Evolutionary conservation across 2,329 filamentous ascomycete genomes (phyloP), one percentile per base, ranked within the genome.

Genomic region (Cercospora sojina): DNA sequence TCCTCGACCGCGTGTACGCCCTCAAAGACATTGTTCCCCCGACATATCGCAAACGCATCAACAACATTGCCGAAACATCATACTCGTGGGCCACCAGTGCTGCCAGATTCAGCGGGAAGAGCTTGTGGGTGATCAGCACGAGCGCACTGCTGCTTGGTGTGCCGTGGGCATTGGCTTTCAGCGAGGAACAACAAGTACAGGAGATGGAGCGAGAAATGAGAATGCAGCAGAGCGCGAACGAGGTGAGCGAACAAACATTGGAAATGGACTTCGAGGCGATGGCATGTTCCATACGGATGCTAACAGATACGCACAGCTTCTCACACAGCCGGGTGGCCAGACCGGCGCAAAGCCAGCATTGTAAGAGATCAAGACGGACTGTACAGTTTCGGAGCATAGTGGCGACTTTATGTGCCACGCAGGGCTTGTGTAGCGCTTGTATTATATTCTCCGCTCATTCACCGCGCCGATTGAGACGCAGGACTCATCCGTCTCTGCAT

Each of bases 161-260:
- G 60, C 95, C 95, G 64, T 98, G 93, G 85, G 93, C 93, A 66
- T 84, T 99, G 73, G 94, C 93, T 66, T 94, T 93, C 78, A 89
- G 91, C 70, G 95, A 99, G 85, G 95, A 99, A 84, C 93, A 97
- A 85, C 92, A 97, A 84, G 88, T 96, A 79, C 85, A 94, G 71
- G 94, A 97, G 84, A 96, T 97, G 92, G 95, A 99, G 88, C 89
- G 93, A 80, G 94, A 97, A 84, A 93, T 93, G 87, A 89, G 91
- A 80, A 95, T 97, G 92, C 91, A 95, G 80, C 92, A 97, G 86
- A 88, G 91, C 76, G 92, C 92, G 70, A 90, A 91, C 77, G 92
- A 97, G 84, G 87, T 90, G 75, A 74, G 83, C 80, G 13, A 12
- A 47, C 13, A 27, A 13, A 5, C 12, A 7, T 55, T 60, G 43